Conservation (phyloP, 2,329 filamentous ascomycete species). For the Paecilomyces dactylethromorphus region DNA sequence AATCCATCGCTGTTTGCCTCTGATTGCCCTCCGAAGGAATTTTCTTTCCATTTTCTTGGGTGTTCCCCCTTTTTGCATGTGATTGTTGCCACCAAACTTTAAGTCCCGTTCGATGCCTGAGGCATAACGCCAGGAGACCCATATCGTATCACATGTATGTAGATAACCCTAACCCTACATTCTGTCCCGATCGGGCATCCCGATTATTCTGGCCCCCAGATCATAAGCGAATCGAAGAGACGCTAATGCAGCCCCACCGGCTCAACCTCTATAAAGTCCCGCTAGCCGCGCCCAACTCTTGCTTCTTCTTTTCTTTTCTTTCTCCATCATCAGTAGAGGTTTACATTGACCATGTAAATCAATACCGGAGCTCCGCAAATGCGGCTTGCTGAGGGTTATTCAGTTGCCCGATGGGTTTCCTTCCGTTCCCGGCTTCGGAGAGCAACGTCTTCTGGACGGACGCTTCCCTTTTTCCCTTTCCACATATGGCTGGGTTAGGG, state of each 20-base stretch:
- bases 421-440: constrained; percentile 46
- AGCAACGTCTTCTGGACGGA: constrained; percentile 20
- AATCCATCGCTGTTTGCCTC: neutral
- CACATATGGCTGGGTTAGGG: constrained; percentile 40
- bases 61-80: neutral
- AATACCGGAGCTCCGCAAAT: constrained; percentile 39
- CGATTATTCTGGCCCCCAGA: neutral
- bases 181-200: neutral
- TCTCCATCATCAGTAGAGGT: constrained; percentile 47
- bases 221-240: constrained; percentile 10
- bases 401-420: constrained; percentile 38
- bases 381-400: constrained; percentile 46
- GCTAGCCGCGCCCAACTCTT: neutral
- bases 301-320: constrained; percentile 30
- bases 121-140: neutral
- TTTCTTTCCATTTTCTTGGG: neutral
- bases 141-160: neutral
- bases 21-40: neutral
- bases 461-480: constrained; percentile 40
- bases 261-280: constrained; percentile 24
- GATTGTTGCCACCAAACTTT: neutral
- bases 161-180: neutral
- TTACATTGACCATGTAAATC: constrained; percentile 44
- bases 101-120: neutral
- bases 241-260: constrained; percentile 15